Base-by-base conservation (phyloP, 148 eudicot genomes). In the Bassia scoparia region DNA sequence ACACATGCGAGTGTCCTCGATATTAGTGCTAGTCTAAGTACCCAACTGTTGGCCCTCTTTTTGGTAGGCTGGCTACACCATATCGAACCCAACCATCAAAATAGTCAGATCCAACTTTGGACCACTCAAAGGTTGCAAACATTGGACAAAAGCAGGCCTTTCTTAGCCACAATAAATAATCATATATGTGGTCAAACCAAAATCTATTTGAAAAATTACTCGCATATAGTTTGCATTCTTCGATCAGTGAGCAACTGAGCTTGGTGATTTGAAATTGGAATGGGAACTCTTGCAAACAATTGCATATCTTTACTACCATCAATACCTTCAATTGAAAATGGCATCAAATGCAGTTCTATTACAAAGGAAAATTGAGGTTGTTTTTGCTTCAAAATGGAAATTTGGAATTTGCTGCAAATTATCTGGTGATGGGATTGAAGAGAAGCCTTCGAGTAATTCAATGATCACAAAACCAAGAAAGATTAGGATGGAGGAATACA, bases 401-500 rank as follows among this genome's bases (percentile, higher is more conserved):
- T 56, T 31, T 64, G 73, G 71, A 29, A 63, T 88, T 68, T 79
- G 56, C 20, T 89, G 95, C 73, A 84, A 77, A 33, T n/a, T 81
- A 20, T 73, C 87, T 16, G 81, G 80, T 71, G 81, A 66, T 78
- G 87, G 81, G 67, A 27, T 50, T 74, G 80, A 81, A 74, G 83
- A 71, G 60, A 82, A 62, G 33, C 78, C 77, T 72, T 55, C 70
- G 24, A 78, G 71, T 69, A 73, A 67, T 50, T 76, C 74, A 43
- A 71, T 53, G 23, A 23, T 79, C 29, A 46, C 65, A 30, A 76
- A 41, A 48, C 20, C 83, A 30, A 80, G 49, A 62, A 82, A 63
- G 52, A 76, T 59, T 54, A 86, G 80, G 62, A 84, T 85, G 93
- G 91, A 93, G 46, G 96, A 93, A 44, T 93, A 93, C 76, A 93